A percentile compares a stretch with the other conserved stretches of the same genome.
Conservation (phyloP, 2,329 filamentous ascomycete genomes). For the Epichloe elymi region DNA sequence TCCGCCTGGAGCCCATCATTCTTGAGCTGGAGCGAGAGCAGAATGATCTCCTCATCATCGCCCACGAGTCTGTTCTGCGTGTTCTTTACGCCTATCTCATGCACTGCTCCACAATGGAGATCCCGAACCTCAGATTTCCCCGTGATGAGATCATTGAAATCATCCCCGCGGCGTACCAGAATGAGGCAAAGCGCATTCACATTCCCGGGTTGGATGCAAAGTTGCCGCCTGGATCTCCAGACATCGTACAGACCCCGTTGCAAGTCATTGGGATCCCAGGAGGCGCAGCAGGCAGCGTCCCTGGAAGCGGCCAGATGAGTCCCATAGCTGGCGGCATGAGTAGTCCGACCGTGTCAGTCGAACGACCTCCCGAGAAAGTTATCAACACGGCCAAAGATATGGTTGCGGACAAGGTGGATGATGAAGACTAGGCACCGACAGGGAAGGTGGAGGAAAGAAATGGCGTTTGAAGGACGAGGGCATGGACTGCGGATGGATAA, state of each 20-base stretch:
- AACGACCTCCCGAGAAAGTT: slow-evolving; percentile 34
- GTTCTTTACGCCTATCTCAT: slow-evolving; percentile 96
- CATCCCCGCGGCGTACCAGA: slow-evolving; percentile 94
- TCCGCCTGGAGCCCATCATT: slow-evolving; percentile 93
- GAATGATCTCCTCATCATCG: slow-evolving; percentile 95
- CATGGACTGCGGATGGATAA: not conserved
- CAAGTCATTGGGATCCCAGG: slow-evolving; percentile 23
- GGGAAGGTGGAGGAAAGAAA: not conserved
- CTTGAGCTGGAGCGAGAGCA: slow-evolving; percentile 93
- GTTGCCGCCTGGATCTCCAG: slow-evolving; percentile 64
- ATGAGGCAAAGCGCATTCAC: slow-evolving; percentile 80
- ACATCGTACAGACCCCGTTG: slow-evolving; percentile 70
- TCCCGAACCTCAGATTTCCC: slow-evolving; percentile 84
- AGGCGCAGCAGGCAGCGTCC: slow-evolving; percentile 17
- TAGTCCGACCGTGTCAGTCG: slow-evolving; percentile 30
- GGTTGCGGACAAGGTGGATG: slow-evolving; percentile 38
- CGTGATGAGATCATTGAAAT: slow-evolving; percentile 98
- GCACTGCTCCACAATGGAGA: slow-evolving; percentile 93
- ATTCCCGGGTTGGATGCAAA: slow-evolving; percentile 57
- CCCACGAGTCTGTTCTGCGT: slow-evolving; percentile 92
- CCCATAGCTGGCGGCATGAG: slow-evolving; percentile 35
- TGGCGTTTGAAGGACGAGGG: not conserved
- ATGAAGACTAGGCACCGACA: slow-evolving; percentile 29
- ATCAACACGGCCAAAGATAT: slow-evolving; percentile 36
- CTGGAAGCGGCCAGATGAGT: slow-evolving; percentile 24